These are phyloP conservation scores for Xylaria hypoxylon DNA, from an alignment of 2,329 filamentous ascomycete species.

Conservation along the genomic window DNA sequence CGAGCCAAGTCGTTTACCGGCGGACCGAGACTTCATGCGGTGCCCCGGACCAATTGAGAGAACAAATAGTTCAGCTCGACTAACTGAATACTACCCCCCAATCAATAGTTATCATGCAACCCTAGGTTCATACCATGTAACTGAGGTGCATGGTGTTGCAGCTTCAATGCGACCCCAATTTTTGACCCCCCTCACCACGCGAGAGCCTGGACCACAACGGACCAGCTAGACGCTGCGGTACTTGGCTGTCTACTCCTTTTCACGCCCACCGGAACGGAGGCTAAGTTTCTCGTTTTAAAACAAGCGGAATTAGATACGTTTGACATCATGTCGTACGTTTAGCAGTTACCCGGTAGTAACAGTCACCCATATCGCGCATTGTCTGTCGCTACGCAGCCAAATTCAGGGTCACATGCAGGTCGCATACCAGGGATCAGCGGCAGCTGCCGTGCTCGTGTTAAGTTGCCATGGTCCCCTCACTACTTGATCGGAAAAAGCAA, in stretches of 20 bases:
- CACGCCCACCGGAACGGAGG: conserved; percentile 1
- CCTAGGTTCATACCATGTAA: not conserved
- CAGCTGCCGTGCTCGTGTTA: not conserved
- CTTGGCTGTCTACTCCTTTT: conserved; percentile 1
- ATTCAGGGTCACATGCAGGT: not conserved
- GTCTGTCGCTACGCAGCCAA: not conserved
- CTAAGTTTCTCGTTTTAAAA: not conserved
- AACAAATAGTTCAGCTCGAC: not conserved
- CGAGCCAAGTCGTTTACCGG: conserved; percentile 5
- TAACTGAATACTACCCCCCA: conserved; percentile 14
- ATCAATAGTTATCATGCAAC: conserved; percentile 9
- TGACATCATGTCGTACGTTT: not conserved
- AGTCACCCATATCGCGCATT: not conserved
- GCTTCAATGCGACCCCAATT: conserved; percentile 1
- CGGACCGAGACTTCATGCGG: not conserved
- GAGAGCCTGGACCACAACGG: not conserved
- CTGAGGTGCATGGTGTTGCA: conserved; percentile 7
- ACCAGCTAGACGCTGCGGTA: not conserved
- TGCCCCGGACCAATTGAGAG: not conserved
- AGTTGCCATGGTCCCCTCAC: not conserved
- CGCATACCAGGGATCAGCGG: not conserved
- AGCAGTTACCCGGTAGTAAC: not conserved
- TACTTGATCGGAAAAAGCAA: not conserved
- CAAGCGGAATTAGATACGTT: not conserved
- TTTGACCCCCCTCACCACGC: not conserved